Evolutionary conservation across 495 filamentous ascomycete species (phyloP), one percentile per base, ranked within the genome.

Genomic region (Lepraria neglecta): DNA sequence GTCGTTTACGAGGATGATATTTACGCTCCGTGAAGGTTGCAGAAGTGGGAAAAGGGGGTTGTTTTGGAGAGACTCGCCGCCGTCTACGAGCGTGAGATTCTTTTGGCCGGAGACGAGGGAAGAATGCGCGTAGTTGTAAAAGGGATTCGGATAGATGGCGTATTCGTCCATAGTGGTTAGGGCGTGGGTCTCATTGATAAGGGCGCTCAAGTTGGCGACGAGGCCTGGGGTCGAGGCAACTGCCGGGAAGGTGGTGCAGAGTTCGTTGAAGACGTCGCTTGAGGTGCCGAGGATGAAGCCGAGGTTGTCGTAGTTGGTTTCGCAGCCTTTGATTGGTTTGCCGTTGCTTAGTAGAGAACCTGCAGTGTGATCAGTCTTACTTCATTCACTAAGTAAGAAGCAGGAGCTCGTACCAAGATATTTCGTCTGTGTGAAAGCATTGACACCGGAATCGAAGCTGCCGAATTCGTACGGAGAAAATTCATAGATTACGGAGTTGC

Each of bases 381-480:
- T 38, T 38, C 12, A 10, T 7, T 24, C 3, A 12, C 12, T 38
- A 2, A 12, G 35, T 38, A 38, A 6, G 35, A 7, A 10, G 2
- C 7, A 38, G 35, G 35, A 38, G 35, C 35, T 38, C 35, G 9
- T 12, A 38, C 35, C 80, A 10, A 82, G 71, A 64, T 75, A 78
- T 42, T 73, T 59, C 0, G 73, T 74, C 24, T 70, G 72, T 11
- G 68, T 74, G 57, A 82, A 81, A 0, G 74, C 71, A 21, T 67
- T 68, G 46, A 78, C 66, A 24, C 69, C 71, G 14, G 57, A 60
- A 63, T 79, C 77, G 67, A 73, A 81, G 40, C 65, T 71, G 21
- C 79, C 78, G 57, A 76, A 79, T 58, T 80, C 78, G 61, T 72
- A 80, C 0, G 78, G 78, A 27, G 68, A 68, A 40, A 77, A 71